Evolutionary conservation across 2,329 filamentous ascomycete genomes (phyloP).

Genomic region (Sporothrix sp.): DNA sequence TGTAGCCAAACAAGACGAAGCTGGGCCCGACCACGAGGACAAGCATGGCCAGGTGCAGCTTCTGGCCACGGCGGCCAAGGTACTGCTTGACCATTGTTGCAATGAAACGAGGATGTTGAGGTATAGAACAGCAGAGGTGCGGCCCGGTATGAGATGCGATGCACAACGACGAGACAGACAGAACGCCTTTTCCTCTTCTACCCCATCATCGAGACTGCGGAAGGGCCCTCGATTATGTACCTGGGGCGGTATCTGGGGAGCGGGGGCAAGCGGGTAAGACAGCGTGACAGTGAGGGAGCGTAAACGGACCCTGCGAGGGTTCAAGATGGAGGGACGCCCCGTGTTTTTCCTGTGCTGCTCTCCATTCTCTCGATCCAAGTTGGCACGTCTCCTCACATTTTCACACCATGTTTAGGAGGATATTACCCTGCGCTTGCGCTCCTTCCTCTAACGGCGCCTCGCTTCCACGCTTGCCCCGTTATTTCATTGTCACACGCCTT

Average conservation of each 20-base stretch:
- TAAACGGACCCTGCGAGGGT: too few relatives aligned
- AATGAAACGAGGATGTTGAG: too few relatives aligned
- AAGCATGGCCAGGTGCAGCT: slow-evolving; percentile 3
- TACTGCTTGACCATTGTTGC: neutral
- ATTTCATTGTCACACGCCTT: neutral
- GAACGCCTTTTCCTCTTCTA: neutral
- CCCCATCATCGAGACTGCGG: neutral
- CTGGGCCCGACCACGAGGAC: neutral
- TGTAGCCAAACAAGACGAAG: slow-evolving; percentile 5
- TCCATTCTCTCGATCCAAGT: too few relatives aligned
- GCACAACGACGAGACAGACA: neutral
- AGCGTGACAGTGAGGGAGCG: too few relatives aligned
- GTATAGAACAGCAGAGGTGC: too few relatives aligned
- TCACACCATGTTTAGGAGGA: neutral
- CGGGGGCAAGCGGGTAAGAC: too few relatives aligned
- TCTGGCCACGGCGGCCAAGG: slow-evolving; percentile 2
- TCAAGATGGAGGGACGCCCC: neutral
- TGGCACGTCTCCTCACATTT: neutral
- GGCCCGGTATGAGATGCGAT: neutral
- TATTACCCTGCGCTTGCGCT: neutral
- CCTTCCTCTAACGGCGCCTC: neutral
- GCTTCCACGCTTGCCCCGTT: neutral
- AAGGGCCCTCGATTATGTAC: slow-evolving; percentile 1
- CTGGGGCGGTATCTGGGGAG: too few relatives aligned
- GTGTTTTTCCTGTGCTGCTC: neutral